Percentiles rank a stretch among this genome's conserved stretches.
Conservation (phyloP, 805 yeast genomes). For the Pichia deserticola region DNA sequence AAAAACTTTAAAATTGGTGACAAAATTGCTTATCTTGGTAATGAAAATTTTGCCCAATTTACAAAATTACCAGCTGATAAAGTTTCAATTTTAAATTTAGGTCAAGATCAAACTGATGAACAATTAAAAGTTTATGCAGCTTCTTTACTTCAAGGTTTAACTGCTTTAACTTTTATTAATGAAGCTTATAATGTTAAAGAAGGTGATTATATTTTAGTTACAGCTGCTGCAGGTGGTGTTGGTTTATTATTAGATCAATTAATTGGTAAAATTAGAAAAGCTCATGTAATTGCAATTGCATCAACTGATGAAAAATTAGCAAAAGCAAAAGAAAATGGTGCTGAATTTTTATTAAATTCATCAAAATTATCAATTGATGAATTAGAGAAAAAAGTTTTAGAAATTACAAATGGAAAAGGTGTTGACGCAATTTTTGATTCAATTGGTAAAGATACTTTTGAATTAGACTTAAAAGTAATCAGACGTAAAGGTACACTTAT, state of each 20-base stretch:
- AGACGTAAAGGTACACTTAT: conserved; percentile 70
- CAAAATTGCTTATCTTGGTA: conserved; percentile 50
- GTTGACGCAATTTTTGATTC: conserved; percentile 66
- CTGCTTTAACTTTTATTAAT: conserved; percentile 63
- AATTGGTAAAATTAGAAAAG: conserved; percentile 49
- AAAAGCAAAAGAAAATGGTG: conserved; percentile 65
- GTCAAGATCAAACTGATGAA: conserved; percentile 40
- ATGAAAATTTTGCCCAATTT: conserved; percentile 66
- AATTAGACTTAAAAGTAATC: conserved; percentile 50
- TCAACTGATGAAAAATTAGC: conserved; percentile 67
- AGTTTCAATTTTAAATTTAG: conserved; percentile 40
- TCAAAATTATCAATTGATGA: conserved; percentile 38
- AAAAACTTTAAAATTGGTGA: conserved; percentile 57
- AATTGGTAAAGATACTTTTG: conserved; percentile 72
- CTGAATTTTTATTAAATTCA: conserved; percentile 59
- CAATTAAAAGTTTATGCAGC: conserved; percentile 52
- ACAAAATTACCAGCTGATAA: conserved; percentile 37
- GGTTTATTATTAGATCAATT: conserved; percentile 69
- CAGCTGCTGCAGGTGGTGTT: conserved; percentile 96
- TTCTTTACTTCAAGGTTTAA: conserved; percentile 61
- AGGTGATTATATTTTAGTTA: conserved; percentile 68
- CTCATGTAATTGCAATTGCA: conserved; percentile 77
- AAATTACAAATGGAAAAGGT: conserved; percentile 60
- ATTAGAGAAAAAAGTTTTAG: conserved; percentile 45
- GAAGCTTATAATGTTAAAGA: conserved; percentile 61